Conservation (phyloP, 805 yeast species). For the Candida suzukii region DNA sequence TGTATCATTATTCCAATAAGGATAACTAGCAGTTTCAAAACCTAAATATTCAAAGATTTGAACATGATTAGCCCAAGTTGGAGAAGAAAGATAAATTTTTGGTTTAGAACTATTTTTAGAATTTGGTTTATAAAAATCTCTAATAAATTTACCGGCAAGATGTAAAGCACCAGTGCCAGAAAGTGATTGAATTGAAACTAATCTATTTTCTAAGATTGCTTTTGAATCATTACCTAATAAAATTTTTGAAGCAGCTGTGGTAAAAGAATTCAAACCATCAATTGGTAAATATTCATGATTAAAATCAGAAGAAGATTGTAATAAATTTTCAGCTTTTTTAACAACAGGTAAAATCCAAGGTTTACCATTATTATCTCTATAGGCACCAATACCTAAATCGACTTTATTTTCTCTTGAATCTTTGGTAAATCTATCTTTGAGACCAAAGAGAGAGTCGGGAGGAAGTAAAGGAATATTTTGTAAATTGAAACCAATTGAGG, state of each 20-base stretch:
- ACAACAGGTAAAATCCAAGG: constrained; percentile 73
- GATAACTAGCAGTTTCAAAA: constrained; percentile 59
- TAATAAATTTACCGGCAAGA: constrained; percentile 67
- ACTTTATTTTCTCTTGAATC: constrained; percentile 62
- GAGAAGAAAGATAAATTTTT: constrained; percentile 66
- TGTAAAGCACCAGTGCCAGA: constrained; percentile 93
- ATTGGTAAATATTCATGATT: constrained; percentile 91
- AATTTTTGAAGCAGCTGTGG: constrained; percentile 63
- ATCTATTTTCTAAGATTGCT: constrained; percentile 39
- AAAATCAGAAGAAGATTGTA: constrained; percentile 51
- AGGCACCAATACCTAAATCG: constrained; percentile 81
- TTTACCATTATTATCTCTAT: constrained; percentile 60
- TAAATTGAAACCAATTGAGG: constrained; percentile 16
- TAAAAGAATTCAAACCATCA: constrained; percentile 64
- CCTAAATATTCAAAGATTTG: constrained; percentile 74
- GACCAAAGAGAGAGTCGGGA: constrained; percentile 81
- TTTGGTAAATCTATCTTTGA: constrained; percentile 56
- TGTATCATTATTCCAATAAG: constrained; percentile 76
- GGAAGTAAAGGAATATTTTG: constrained; percentile 55
- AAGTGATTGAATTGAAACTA: constrained; percentile 66
- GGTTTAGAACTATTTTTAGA: constrained; percentile 19
- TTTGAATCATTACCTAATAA: constrained; percentile 58
- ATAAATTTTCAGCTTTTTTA: constrained; percentile 41
- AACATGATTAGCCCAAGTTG: constrained; percentile 98
- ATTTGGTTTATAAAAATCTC: constrained; percentile 34